Evolutionary conservation across 768 basidiomycete species (phyloP).

Genomic region (Sistotremastrum suecicum): DNA sequence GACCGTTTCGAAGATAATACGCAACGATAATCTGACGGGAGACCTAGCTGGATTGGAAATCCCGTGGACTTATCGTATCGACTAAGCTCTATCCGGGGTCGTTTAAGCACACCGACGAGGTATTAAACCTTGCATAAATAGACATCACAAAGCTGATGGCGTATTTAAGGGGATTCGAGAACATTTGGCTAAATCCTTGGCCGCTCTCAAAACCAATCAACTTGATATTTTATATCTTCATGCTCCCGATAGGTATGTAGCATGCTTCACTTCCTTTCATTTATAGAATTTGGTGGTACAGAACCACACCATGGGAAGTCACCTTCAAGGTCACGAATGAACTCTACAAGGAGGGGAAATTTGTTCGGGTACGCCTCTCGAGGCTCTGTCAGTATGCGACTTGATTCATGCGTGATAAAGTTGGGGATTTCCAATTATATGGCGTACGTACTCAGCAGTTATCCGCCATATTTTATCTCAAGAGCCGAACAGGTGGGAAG

Average conservation of each 20-base stretch:
- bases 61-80: slow-evolving; percentile 17
- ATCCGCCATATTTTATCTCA: neutral
- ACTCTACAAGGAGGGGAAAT: slow-evolving; percentile 27
- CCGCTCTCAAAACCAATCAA: slow-evolving; percentile 18
- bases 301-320: slow-evolving; percentile 19
- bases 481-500: slow-evolving; percentile 10
- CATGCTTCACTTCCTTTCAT: no score
- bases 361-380: slow-evolving; percentile 13
- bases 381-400: neutral
- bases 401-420: slow-evolving; percentile 1
- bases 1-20: neutral
- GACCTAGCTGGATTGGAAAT: slow-evolving; percentile 10
- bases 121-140: neutral
- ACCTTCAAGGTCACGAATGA: slow-evolving; percentile 24
- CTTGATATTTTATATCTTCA: slow-evolving; percentile 28
- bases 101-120: neutral
- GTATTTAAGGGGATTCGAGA: slow-evolving; percentile 12
- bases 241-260: slow-evolving; percentile 9
- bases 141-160: neutral
- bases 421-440: slow-evolving; percentile 21
- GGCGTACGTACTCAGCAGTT: slow-evolving; percentile 9
- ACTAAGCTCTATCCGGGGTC: slow-evolving; percentile 20
- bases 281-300: slow-evolving; percentile 5
- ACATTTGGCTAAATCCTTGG: slow-evolving; percentile 15
- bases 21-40: no score